phyloP scores from a whole-genome alignment of 2,329 filamentous ascomycete genomes.

The Aquanectria penicillioides region DNA sequence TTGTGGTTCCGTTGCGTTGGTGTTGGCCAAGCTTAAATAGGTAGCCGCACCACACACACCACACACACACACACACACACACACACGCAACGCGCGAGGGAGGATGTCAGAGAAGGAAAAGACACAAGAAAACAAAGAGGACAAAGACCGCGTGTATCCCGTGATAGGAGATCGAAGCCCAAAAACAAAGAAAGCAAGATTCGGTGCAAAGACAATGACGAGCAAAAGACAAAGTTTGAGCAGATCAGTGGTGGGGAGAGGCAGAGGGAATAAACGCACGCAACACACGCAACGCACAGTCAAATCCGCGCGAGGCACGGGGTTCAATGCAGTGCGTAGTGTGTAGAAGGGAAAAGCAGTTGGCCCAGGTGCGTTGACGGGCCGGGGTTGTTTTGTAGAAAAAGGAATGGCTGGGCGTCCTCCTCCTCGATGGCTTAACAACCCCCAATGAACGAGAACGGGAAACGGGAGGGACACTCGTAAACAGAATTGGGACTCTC shows the following conservation, averaged over 20 bases:
- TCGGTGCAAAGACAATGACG: no score
- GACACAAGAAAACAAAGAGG: background rate
- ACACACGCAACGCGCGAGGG: background rate
- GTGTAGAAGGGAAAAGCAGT: constrained; percentile 9
- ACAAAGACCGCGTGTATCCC: background rate
- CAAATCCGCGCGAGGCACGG: background rate
- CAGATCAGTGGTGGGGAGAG: background rate
- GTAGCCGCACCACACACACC: background rate
- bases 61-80: background rate
- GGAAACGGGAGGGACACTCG: constrained; percentile 6
- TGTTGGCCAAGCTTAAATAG: constrained; percentile 14
- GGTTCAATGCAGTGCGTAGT: constrained; percentile 1
- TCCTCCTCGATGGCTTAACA: constrained; percentile 5
- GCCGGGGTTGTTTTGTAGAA: constrained; percentile 16
- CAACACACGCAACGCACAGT: constrained; percentile 4
- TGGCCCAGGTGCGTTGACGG: background rate
- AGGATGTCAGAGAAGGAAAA: background rate
- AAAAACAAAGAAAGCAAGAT: background rate
- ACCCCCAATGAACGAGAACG: constrained; percentile 6
- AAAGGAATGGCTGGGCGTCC: constrained; percentile 22
- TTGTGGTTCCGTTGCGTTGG: constrained; percentile 4
- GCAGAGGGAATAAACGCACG: constrained; percentile 1
- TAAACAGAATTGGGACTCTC: constrained; percentile 9
- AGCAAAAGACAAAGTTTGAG: no score
- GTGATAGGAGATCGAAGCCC: no score